Evolutionary conservation across 1,284 basidiomycete species (phyloP).

Genomic region (Fomes fomentarius): DNA sequence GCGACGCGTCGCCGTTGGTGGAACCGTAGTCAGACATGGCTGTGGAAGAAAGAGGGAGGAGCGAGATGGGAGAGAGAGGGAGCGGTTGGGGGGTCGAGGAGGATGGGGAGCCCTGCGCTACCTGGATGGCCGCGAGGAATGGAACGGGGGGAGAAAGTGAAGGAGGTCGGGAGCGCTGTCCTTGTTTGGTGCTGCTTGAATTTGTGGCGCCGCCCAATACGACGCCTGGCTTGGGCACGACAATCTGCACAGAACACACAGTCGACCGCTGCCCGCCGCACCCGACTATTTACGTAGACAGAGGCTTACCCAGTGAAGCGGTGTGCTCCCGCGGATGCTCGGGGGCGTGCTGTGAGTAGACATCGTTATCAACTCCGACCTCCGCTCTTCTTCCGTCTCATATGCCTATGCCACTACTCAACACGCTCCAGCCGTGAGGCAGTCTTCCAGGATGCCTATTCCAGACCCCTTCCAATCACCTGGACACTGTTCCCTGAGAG

Average conservation of each 20-base stretch:
- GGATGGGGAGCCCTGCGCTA: slow-evolving; percentile 26
- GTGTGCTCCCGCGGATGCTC: slow-evolving; percentile 20
- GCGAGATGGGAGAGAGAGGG: slow-evolving; percentile 25
- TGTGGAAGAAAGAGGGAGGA: slow-evolving; percentile 11
- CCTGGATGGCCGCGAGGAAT: slow-evolving; percentile 37
- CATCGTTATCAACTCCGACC: slow-evolving; percentile 19
- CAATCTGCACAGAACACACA: slow-evolving; percentile 20
- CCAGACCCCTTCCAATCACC: slow-evolving; percentile 14
- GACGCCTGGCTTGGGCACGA: slow-evolving; percentile 33
- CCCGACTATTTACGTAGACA: slow-evolving; percentile 4
- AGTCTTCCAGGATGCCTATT: slow-evolving; percentile 9
- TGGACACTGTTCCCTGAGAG: slow-evolving; percentile 1
- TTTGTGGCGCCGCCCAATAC: slow-evolving; percentile 30
- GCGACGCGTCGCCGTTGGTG: slow-evolving; percentile 61
- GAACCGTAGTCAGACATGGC: slow-evolving; percentile 75
- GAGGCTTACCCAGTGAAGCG: slow-evolving; percentile 25
- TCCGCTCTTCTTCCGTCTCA: slow-evolving; percentile 20
- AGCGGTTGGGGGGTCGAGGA: slow-evolving; percentile 27
- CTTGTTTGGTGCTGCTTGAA: slow-evolving; percentile 35
- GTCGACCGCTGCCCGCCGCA: neutral
- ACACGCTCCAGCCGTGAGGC: slow-evolving; percentile 24
- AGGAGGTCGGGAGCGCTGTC: slow-evolving; percentile 40
- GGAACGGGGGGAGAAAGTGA: slow-evolving; percentile 54
- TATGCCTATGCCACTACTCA: slow-evolving; percentile 13
- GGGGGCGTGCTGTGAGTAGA: slow-evolving; percentile 21